phyloP scores from a whole-genome alignment of 148 eudicot genomes.

The Amaranthus palmeri region DNA sequence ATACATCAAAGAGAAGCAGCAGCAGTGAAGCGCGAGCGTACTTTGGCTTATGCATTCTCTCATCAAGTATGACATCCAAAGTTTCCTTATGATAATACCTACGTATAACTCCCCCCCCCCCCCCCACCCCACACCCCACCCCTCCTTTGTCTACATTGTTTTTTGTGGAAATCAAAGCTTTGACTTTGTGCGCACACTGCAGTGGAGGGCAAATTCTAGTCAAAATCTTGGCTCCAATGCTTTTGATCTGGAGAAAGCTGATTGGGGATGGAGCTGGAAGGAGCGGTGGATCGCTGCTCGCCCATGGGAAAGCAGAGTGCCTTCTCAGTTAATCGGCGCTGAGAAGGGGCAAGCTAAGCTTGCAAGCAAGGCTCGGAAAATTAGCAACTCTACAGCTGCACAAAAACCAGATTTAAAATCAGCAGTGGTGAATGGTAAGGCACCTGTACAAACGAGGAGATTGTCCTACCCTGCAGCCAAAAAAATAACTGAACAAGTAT shows the following conservation, averaged over 20 bases:
- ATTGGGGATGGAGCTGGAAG: conserved; percentile 99
- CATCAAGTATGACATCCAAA: conserved; percentile 43
- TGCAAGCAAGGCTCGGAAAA: conserved; percentile 38
- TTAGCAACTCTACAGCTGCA: conserved; percentile 10
- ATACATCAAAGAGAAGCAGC: conserved; percentile 92
- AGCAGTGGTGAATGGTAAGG: conserved; percentile 46
- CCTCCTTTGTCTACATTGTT: neutral
- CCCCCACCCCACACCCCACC: too few relatives aligned
- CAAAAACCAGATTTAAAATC: conserved; percentile 42
- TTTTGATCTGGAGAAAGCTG: conserved; percentile 65
- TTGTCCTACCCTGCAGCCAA: conserved; percentile 54
- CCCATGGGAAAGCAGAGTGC: conserved; percentile 83
- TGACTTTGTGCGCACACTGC: conserved; percentile 11
- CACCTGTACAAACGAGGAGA: conserved; percentile 38
- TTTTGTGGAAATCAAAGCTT: neutral
- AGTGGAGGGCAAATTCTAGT: conserved; percentile 79
- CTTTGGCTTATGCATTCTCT: conserved; percentile 91
- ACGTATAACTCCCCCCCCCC: neutral
- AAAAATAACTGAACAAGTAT: conserved; percentile 25
- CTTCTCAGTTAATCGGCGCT: conserved; percentile 35
- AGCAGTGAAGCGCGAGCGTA: conserved; percentile 77
- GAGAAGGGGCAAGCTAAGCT: conserved; percentile 31
- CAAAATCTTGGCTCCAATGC: conserved; percentile 40
- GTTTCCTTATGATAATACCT: neutral
- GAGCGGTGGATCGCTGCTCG: conserved; percentile 96